Evolutionary conservation across 257 asterid species (phyloP).

Genomic region (Jasminum sambac): DNA sequence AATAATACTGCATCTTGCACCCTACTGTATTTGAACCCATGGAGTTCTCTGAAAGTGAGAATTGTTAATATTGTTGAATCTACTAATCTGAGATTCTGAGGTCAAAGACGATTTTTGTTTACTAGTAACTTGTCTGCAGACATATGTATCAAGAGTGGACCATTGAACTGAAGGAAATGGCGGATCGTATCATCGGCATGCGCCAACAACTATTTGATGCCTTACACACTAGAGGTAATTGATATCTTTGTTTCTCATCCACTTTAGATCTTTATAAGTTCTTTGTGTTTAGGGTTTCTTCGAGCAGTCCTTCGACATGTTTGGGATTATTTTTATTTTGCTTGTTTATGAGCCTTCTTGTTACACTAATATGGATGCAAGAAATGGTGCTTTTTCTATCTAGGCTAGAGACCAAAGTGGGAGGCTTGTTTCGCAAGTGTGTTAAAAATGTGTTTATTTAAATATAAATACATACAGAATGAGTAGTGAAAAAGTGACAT

Average conservation of each 20-base stretch:
- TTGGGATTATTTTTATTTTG: not conserved
- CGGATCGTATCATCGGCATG: slow-evolving; percentile 95
- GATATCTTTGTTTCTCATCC: not conserved
- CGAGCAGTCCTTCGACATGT: not conserved
- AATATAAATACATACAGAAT: no score
- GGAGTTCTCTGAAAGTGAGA: not conserved
- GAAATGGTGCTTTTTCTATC: not conserved
- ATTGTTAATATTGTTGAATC: slow-evolving; percentile 11
- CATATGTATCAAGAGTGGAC: slow-evolving; percentile 85
- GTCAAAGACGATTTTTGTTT: slow-evolving; percentile 10
- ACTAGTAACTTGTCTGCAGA: slow-evolving; percentile 45
- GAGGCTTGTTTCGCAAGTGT: no score
- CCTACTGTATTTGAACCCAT: not conserved
- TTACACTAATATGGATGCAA: not conserved
- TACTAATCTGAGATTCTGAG: not conserved
- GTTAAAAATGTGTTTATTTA: no score
- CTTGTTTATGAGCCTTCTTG: not conserved
- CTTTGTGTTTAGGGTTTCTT: not conserved
- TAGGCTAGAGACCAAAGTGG: not conserved
- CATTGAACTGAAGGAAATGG: slow-evolving; percentile 93
- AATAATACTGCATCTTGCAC: not conserved
- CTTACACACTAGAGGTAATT: slow-evolving; percentile 65
- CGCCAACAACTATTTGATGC: slow-evolving; percentile 87
- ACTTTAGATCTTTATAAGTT: not conserved
- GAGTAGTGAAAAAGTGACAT: no score